Conservation (phyloP, 2,329 filamentous ascomycete species). For the Basipetospora chlamydospora region DNA sequence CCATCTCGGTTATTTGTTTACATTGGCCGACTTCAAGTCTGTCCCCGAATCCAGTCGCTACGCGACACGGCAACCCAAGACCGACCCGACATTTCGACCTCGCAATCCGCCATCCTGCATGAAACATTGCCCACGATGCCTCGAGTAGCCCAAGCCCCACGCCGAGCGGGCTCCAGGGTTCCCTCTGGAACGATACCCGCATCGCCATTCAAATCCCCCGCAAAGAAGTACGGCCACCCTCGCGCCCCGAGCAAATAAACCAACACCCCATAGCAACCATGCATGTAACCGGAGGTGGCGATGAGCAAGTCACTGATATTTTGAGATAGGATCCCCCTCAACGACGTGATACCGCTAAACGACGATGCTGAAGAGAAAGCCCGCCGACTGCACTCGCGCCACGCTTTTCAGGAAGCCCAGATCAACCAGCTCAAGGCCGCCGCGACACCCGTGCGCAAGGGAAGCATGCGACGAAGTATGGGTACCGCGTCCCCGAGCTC, state of each 20-base stretch:
- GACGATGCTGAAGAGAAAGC: slow-evolving; percentile 91
- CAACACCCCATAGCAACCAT: slow-evolving; percentile 9
- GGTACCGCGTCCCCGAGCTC: slow-evolving; percentile 42
- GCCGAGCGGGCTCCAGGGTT: slow-evolving; percentile 30
- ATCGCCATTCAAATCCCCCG: slow-evolving; percentile 39
- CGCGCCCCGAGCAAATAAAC: no score
- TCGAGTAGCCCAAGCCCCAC: slow-evolving; percentile 41
- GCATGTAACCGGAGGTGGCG: no score
- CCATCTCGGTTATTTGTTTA: slow-evolving; percentile 7
- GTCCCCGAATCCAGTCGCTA: no score
- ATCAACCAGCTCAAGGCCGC: slow-evolving; percentile 84
- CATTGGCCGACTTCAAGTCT: background rate
- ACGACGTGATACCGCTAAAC: slow-evolving; percentile 73
- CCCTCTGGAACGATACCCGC: slow-evolving; percentile 30
- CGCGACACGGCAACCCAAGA: slow-evolving; percentile 2
- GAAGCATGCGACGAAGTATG: slow-evolving; percentile 38
- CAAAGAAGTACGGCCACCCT: slow-evolving; percentile 34
- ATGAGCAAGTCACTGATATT: slow-evolving; percentile 8
- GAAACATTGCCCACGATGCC: slow-evolving; percentile 29
- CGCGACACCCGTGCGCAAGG: slow-evolving; percentile 53
- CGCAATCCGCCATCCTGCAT: slow-evolving; percentile 4
- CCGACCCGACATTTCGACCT: background rate
- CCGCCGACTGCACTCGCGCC: slow-evolving; percentile 70
- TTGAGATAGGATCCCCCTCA: no score
- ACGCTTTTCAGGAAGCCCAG: slow-evolving; percentile 77